phyloP scores from a whole-genome alignment of 2,329 filamentous ascomycete genomes.

The Sporothrix globosa region DNA sequence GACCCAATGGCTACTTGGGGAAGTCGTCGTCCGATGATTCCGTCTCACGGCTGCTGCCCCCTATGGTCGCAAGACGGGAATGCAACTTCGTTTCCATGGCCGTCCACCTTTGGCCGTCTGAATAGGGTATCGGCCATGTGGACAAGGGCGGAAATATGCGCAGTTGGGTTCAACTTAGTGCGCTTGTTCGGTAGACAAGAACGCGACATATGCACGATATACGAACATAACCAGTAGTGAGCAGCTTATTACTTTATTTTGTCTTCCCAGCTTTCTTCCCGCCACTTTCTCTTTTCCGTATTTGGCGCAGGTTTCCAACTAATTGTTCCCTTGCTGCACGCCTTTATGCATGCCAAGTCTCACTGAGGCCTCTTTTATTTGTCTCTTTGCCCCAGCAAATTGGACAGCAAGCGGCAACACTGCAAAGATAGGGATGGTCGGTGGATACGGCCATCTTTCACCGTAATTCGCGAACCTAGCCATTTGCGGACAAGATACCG shows the following conservation, averaged over 20 bases:
- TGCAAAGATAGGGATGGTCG: neutral
- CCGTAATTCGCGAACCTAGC: neutral
- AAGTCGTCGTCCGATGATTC: neutral
- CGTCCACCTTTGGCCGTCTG: neutral
- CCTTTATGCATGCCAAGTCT: constrained; percentile 17
- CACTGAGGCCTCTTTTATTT: neutral
- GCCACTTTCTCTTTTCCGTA: neutral
- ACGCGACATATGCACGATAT: no score
- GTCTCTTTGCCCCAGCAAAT: neutral
- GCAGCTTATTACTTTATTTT: constrained; percentile 1
- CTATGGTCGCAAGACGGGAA: neutral
- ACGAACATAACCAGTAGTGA: neutral
- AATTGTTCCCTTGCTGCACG: neutral
- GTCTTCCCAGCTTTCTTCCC: neutral
- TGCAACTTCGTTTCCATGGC: neutral
- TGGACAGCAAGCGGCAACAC: neutral
- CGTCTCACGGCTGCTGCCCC: neutral
- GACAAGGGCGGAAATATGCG: neutral
- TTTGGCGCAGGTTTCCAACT: neutral
- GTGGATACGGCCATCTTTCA: neutral
- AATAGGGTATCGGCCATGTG: neutral
- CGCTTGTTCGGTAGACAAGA: no score
- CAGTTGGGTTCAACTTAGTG: no score
- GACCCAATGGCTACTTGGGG: neutral
- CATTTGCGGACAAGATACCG: constrained; percentile 16